These are phyloP conservation scores for Yamadazyma paraphyllophila DNA, from an alignment of 805 yeast species.

Conservation along the genomic window DNA sequence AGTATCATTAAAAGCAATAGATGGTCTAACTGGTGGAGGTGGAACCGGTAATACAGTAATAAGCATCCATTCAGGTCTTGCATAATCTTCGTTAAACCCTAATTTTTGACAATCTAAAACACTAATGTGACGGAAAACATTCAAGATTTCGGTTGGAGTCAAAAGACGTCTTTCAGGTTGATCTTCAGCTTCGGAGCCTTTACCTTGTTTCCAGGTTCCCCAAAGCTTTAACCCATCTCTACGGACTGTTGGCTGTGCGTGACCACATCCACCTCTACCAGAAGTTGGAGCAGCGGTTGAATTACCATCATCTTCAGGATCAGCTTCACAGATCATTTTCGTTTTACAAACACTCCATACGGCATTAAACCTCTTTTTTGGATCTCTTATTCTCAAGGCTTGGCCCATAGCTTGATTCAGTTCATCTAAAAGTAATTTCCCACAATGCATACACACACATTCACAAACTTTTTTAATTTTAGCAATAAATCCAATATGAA, in stretches of 20 bases:
- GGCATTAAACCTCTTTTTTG: conserved; percentile 94
- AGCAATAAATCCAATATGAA: conserved; percentile 94
- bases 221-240: conserved; percentile 93
- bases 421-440: conserved; percentile 87
- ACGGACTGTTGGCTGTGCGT: conserved; percentile 91
- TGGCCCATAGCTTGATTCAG: conserved; percentile 77
- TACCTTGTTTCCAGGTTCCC: conserved; percentile 97
- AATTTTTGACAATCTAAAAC: conserved; percentile 75
- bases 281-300: conserved; percentile 20
- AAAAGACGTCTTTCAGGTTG: conserved; percentile 91
- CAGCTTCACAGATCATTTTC: conserved; percentile 92
- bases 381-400: conserved; percentile 85
- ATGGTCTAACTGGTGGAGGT: conserved; percentile 99
- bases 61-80: conserved; percentile 98
- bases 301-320: conserved; percentile 39
- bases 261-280: conserved; percentile 97
- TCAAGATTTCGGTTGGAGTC: conserved; percentile 84
- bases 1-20: conserved; percentile 95
- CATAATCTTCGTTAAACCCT: conserved; percentile 93
- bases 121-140: conserved; percentile 88
- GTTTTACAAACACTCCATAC: conserved; percentile 92
- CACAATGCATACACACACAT: conserved; percentile 98
- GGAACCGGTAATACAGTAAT: conserved; percentile 98
- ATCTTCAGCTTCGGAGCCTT: conserved; percentile 67
- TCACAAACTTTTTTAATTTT: conserved; percentile 95